These are phyloP conservation scores for Pleodorina starrii DNA, from an alignment of 139 green algal species.

Conservation along the genomic window DNA sequence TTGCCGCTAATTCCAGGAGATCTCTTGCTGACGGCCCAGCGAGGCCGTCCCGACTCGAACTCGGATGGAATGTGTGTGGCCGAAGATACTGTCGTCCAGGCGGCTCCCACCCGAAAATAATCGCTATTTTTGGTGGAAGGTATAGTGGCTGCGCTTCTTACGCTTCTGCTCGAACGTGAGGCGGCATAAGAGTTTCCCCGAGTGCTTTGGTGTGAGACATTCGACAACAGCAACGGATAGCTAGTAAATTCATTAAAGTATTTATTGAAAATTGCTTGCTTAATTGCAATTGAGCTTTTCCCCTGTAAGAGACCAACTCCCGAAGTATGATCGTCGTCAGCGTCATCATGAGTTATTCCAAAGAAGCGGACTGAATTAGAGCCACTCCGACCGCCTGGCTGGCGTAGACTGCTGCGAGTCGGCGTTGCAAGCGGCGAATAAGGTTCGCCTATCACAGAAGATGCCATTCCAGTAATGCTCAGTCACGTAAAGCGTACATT, in stretches of 20 bases:
- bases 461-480: background rate
- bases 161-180: background rate
- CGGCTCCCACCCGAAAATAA: too few relatives aligned
- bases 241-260: conserved; percentile 23
- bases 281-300: background rate
- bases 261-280: conserved; percentile 16
- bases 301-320: background rate
- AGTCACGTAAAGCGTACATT: too few relatives aligned
- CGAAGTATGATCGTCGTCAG: background rate
- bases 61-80: conserved; percentile 34
- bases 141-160: background rate
- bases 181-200: background rate
- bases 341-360: background rate
- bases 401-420: conserved; percentile 15
- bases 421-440: conserved; percentile 29
- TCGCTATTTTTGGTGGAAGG: background rate
- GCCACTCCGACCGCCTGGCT: background rate
- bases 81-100: background rate
- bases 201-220: background rate
- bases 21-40: background rate
- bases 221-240: background rate
- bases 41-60: background rate
- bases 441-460: background rate
- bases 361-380: conserved; percentile 5
- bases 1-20: background rate